Evolutionary conservation across 352 stramenopile genomes (phyloP), one percentile per base, ranked within the genome.

Genomic region (Aphanomyces stellatus): DNA sequence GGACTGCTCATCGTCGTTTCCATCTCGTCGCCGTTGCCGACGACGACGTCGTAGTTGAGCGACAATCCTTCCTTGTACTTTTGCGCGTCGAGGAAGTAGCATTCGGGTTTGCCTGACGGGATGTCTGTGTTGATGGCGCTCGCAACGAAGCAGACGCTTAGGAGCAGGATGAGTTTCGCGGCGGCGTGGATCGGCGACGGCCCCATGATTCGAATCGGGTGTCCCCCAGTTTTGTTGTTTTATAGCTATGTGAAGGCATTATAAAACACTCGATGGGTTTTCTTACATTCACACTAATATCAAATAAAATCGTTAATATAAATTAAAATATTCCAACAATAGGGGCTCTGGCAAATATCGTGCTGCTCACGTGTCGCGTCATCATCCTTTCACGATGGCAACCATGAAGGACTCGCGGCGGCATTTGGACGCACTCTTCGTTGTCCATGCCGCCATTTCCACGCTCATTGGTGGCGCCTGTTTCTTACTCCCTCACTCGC

Each of bases 21-120:
- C 30, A 95, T 73, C n/a, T 75, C 72, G 46, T 91, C 85, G 17
- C 84, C 81, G 66, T 88, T 77, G 55, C 86, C 86, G 27, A 76
- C 75, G 6, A 95, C 66, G 41, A 81, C 81, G 51, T 95, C 81
- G 71, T 93, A 93, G 70, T 93, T 95, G 65, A 95, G 80, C 40
- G 86, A 95, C 53, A 95, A 83, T 46, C 86, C 86, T 67, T 93
- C 80, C 69, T 95, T 90, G 62, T 79, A 87, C 64, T 61, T 77
- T 61, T 81, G 74, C 35, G 79, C 83, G 6, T 90, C 79, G 37
- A 95, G 76, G 8, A 73, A 77, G 69, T 93, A 93, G 65, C 83
- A 93, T 75, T 93, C 84, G 34, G 70, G 65, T 25, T 43, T 11
- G 13, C 48, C 51, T 5, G 41, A 65, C 24, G 49, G 33, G 42